Conservation (phyloP, 371 early-diverging fungal species). For the Rhizopus sp. region DNA sequence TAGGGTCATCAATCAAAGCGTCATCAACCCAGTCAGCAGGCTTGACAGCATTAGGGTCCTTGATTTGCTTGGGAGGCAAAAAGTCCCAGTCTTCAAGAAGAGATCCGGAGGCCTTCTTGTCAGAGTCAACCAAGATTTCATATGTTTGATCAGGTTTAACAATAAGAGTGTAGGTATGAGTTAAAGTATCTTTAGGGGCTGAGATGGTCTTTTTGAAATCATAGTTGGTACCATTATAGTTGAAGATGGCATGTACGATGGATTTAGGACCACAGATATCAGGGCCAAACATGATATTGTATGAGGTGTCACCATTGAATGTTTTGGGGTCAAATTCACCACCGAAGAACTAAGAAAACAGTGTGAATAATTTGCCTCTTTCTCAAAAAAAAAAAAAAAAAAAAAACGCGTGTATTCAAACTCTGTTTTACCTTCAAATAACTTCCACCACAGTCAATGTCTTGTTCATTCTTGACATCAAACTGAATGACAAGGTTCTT, state of each 20-base stretch:
- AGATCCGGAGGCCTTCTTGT: slow-evolving; percentile 66
- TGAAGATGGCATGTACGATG: slow-evolving; percentile 94
- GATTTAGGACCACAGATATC: slow-evolving; percentile 93
- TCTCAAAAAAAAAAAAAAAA: too few relatives aligned
- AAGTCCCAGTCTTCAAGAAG: slow-evolving; percentile 86
- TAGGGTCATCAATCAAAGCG: slow-evolving; percentile 84
- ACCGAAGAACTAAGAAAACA: slow-evolving; percentile 40
- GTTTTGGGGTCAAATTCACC: slow-evolving; percentile 65
- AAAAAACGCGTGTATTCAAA: slow-evolving; percentile 1
- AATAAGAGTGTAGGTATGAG: slow-evolving; percentile 90
- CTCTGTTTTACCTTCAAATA: slow-evolving; percentile 81
- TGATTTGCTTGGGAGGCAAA: slow-evolving; percentile 90
- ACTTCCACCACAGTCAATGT: slow-evolving; percentile 96
- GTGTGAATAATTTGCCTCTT: not conserved
- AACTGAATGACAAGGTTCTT: slow-evolving; percentile 91
- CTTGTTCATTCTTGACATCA: slow-evolving; percentile 94
- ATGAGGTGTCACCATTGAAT: slow-evolving; percentile 89
- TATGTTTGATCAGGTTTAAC: slow-evolving; percentile 90
- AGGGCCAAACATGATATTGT: slow-evolving; percentile 96
- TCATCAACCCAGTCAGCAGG: slow-evolving; percentile 96
- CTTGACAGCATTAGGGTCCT: slow-evolving; percentile 89
- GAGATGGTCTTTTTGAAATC: slow-evolving; percentile 65
- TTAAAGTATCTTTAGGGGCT: slow-evolving; percentile 73
- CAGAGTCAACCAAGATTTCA: slow-evolving; percentile 82
- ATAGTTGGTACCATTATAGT: slow-evolving; percentile 92